Evolutionary conservation across 2,329 filamentous ascomycete species (phyloP), one percentile per base, ranked within the genome.

Genomic region (Colletotrichum lupini): DNA sequence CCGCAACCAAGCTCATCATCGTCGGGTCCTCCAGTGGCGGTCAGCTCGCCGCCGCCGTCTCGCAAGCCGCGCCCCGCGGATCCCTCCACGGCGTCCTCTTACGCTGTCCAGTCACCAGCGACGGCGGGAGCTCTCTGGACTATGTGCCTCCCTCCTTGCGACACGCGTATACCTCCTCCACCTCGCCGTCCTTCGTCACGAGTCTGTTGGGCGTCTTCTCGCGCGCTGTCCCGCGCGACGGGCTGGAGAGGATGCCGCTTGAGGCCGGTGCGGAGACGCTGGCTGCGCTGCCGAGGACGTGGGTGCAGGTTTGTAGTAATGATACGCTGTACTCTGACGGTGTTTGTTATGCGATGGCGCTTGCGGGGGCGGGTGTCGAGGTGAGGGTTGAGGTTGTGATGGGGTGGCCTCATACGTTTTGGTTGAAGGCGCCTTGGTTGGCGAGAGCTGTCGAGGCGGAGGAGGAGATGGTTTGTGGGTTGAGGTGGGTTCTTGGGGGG

Each of bases 331-430:
- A 88, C 77, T 86, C 85, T 24, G 87, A 89, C 77, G 87, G 87
- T 11, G 74, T 86, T 9, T 88, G 86, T 74, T 88, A 87, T 76
- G 86, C 83, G 4, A 83, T 83, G 77, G 77, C 81, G 3, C 77
- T 89, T 71, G 79, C 77, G 53, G 77, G 80, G 14, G 82, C 80
- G 4, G 84, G 83, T 12, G 80, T 83, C 1, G 80, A 84, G 14
- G 83, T 87, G 0, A 80, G 77, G 68, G 76, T 86, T 7, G 82
- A 85, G 75, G 81, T 87, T 2, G 81, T 87, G 32, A 73, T 76
- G 67, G 86, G 86, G 9, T 88, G 83, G 82, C 86, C 87, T 22
- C 87, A 89, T 79, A 89, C 87, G 8, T 88, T 87, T 76, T 88
- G 87, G 87, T 76, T 88, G 70, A 83, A 85, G 78, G 83, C 83